Evolutionary conservation across 768 basidiomycete genomes (phyloP).

Genomic region (Podaxis carcinomalis): DNA sequence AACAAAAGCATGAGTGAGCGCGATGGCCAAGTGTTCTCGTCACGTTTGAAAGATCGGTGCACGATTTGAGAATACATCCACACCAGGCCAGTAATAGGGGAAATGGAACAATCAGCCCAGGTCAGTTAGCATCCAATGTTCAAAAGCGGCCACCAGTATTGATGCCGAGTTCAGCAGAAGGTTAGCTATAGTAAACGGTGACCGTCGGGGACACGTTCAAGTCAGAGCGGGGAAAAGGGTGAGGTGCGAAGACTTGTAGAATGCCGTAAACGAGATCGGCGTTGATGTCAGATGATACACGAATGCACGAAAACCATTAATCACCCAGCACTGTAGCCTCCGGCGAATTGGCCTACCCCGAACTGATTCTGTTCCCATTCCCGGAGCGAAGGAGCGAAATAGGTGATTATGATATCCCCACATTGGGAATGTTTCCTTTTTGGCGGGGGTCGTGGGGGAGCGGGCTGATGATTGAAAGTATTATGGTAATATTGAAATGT

Average conservation of each 20-base stretch:
- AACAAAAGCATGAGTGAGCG: conserved; percentile 23
- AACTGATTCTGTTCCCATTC: too few relatives aligned
- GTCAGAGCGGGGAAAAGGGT: not conserved
- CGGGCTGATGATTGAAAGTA: too few relatives aligned
- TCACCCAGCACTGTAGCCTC: too few relatives aligned
- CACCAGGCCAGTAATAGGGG: not conserved
- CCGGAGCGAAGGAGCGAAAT: too few relatives aligned
- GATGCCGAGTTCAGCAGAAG: not conserved
- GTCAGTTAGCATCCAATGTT: not conserved
- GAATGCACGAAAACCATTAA: too few relatives aligned
- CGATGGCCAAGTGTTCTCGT: conserved; percentile 26
- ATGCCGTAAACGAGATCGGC: not conserved
- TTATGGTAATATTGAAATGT: too few relatives aligned
- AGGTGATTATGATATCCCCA: too few relatives aligned
- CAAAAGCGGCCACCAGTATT: not conserved
- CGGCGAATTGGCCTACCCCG: too few relatives aligned
- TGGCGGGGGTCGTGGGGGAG: too few relatives aligned
- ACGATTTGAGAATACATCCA: conserved; percentile 1
- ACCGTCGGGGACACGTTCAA: not conserved
- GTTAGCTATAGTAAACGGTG: not conserved
- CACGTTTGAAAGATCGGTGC: conserved; percentile 26
- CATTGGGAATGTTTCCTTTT: too few relatives aligned
- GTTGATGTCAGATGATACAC: not conserved
- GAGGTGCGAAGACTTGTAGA: too few relatives aligned
- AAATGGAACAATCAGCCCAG: not conserved